Conservation (phyloP, 257 asterid species). For the Ilex asprella region DNA sequence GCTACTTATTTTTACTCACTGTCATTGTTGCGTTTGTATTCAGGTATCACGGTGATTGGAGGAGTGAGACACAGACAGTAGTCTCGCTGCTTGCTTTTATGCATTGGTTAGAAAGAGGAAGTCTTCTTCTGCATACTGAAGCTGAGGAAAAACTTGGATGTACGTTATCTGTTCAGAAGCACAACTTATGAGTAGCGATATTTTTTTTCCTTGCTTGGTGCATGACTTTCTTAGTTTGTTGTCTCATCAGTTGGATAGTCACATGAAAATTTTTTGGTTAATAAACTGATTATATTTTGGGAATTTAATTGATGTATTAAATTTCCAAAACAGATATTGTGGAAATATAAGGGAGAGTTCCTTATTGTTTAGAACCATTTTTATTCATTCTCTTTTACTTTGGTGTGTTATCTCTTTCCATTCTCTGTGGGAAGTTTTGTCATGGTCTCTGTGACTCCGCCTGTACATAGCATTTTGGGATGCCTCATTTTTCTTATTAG, state of each 20-base stretch:
- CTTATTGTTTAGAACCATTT: too few species aligned
- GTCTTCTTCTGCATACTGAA: constrained; percentile 71
- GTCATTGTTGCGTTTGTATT: constrained; percentile 11
- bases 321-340: neutral
- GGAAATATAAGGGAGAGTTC: neutral
- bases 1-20: constrained; percentile 1
- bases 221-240: neutral
- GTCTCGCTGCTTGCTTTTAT: constrained; percentile 83
- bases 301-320: neutral
- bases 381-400: neutral
- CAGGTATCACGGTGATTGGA: constrained; percentile 92
- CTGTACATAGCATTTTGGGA: too few species aligned
- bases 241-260: neutral
- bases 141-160: constrained; percentile 90
- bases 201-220: neutral
- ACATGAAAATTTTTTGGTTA: neutral
- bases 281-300: neutral
- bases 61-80: constrained; percentile 73
- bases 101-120: constrained; percentile 83
- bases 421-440: too few species aligned
- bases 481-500: too few species aligned
- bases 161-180: constrained; percentile 27
- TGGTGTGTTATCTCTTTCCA: neutral
- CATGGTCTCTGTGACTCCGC: too few species aligned
- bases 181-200: neutral